These are phyloP conservation scores for Populus alba DNA, from an alignment of 345 rosid species.

Conservation along the genomic window DNA sequence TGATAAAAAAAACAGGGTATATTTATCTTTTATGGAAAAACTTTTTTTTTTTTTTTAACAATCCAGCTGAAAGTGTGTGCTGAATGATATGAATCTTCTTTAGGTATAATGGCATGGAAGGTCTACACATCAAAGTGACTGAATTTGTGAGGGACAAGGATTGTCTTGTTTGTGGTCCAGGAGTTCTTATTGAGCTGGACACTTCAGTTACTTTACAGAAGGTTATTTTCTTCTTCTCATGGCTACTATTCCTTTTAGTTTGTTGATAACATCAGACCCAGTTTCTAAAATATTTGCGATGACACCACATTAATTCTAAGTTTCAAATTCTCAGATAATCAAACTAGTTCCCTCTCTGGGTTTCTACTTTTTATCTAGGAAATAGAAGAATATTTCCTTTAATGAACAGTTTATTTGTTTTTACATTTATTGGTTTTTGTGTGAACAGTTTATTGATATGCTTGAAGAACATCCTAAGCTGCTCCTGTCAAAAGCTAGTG, in stretches of 20 bases:
- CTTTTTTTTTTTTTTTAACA: neutral
- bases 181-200: conserved; percentile 77
- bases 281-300: neutral
- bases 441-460: conserved; percentile 63
- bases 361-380: neutral
- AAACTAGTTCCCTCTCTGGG: neutral
- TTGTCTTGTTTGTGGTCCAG: conserved; percentile 97
- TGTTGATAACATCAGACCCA: neutral
- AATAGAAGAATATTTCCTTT: too few relatives aligned
- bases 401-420: neutral
- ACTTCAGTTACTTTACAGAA: conserved; percentile 64
- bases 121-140: conserved; percentile 82
- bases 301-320: neutral
- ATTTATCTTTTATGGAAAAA: neutral
- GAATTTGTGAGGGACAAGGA: conserved; percentile 73
- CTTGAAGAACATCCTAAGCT: conserved; percentile 80
- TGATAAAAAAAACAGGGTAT: neutral
- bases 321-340: neutral
- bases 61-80: neutral
- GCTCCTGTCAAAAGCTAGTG: conserved; percentile 69
- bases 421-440: conserved; percentile 7
- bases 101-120: conserved; percentile 89
- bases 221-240: conserved; percentile 40
- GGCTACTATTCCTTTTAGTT: neutral
- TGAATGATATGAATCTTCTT: conserved; percentile 12